Evolutionary conservation across 1,284 basidiomycete genomes (phyloP), one percentile per base, ranked within the genome.

Genomic region (Jaminaea rosea): DNA sequence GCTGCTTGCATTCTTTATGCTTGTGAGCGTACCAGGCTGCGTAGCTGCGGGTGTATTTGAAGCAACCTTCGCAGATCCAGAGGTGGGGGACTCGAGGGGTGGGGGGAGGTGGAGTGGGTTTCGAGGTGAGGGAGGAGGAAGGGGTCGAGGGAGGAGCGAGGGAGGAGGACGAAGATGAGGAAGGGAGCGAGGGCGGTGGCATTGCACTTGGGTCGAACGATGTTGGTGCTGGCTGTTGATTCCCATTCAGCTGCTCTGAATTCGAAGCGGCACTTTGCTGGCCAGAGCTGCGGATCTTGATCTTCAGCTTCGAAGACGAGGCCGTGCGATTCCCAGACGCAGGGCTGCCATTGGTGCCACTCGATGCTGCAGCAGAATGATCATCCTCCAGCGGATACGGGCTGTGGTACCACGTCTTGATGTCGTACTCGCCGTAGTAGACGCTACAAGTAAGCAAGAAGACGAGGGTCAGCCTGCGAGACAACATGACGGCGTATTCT

Each of bases 1-100:
- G 80, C 56, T 81, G 74, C 3, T 78, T 78, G 69, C 93, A 97
- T 41, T 78, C 79, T 70, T 81, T 84, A 85, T 90, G 74, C 50
- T 59, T 58, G 51, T 73, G 71, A 0, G 53, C 48, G 2, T 57
- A 54, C 42, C 60, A 69, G 29, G 59, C 64, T 9, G 56, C 52
- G 36, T 64, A 57, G 2, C 66, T 63, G 27, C 56, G 53, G 85
- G 92, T 89, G 75, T 97, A 98, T 76, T 94, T 96, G 83, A 97
- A 94, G 77, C 93, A 98, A 52, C 85, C 81, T 56, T 90, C 85
- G 71, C 90, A 93, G 17, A 93, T 87, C 79, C 77, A 72, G 21
- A 73, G 58, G 26, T 27, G 13, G 13, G 32, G 34, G n/a, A 37
- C 23, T 31, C 17, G 23, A 23, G 52, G 23, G n/a, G 11, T 24